These are phyloP conservation scores for Jaapia argillacea DNA, from an alignment of 768 basidiomycete genomes.

Conservation along the genomic window DNA sequence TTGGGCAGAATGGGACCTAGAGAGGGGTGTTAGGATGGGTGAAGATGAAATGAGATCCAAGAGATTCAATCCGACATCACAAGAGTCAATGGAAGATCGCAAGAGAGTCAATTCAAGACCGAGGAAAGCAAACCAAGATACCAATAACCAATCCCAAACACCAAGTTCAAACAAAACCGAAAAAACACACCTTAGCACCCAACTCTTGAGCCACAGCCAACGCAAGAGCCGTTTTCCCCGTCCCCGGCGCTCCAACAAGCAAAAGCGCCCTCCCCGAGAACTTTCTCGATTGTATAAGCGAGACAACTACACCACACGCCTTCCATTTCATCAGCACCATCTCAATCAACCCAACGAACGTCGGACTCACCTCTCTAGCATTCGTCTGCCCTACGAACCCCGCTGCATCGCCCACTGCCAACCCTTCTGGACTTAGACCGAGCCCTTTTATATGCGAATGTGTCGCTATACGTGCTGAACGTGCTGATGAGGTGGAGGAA, in stretches of 20 bases:
- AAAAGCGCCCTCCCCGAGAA: slow-evolving; percentile 91
- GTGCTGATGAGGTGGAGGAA: slow-evolving; percentile 44
- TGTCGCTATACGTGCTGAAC: slow-evolving; percentile 75
- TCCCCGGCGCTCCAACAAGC: slow-evolving; percentile 92
- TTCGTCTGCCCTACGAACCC: slow-evolving; percentile 89
- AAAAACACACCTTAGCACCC: slow-evolving; percentile 83
- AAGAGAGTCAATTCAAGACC: too few species aligned
- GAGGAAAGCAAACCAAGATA: too few species aligned
- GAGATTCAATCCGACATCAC: too few species aligned
- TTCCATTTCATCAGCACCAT: slow-evolving; percentile 21
- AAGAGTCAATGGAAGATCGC: too few species aligned
- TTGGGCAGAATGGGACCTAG: slow-evolving; percentile 97
- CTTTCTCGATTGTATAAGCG: slow-evolving; percentile 83
- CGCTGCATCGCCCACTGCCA: slow-evolving; percentile 57
- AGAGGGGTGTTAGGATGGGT: too few species aligned
- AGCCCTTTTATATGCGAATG: slow-evolving; percentile 98
- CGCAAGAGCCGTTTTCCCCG: slow-evolving; percentile 95
- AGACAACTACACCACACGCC: slow-evolving; percentile 89
- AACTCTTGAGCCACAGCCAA: slow-evolving; percentile 94
- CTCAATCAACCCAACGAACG: neutral
- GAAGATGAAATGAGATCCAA: too few species aligned
- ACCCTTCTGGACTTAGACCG: slow-evolving; percentile 78
- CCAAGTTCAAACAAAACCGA: too few species aligned
- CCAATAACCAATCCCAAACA: too few species aligned
- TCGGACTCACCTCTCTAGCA: slow-evolving; percentile 70